Percentiles rank a stretch among this genome's conserved stretches.
phyloP scores from a whole-genome alignment of 2,329 filamentous ascomycete species.

The Pseudocercospora vitis region DNA sequence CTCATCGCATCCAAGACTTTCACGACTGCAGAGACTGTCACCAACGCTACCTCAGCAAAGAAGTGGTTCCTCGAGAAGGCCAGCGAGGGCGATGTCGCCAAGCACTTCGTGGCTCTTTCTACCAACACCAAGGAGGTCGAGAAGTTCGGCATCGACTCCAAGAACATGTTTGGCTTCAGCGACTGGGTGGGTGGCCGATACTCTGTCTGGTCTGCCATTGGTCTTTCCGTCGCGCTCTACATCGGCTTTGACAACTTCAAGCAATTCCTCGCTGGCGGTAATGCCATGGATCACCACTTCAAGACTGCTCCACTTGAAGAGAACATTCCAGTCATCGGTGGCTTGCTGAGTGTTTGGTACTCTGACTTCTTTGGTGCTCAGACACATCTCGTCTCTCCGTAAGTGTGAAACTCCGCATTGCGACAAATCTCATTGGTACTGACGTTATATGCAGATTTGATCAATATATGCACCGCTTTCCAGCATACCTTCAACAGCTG shows the following conservation, averaged over 20 bases:
- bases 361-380: slow-evolving; percentile 98
- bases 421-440: slow-evolving; percentile 17
- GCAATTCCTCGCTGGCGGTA: slow-evolving; percentile 88
- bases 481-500: slow-evolving; percentile 96
- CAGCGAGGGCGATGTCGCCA: slow-evolving; percentile 75
- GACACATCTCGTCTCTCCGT: slow-evolving; percentile 95
- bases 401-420: slow-evolving; percentile 46
- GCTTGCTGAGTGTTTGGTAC: slow-evolving; percentile 96
- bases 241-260: slow-evolving; percentile 98
- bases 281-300: slow-evolving; percentile 99
- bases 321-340: slow-evolving; percentile 91
- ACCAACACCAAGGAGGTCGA: slow-evolving; percentile 94
- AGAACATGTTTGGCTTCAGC: slow-evolving; percentile 99
- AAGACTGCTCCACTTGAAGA: slow-evolving; percentile 82
- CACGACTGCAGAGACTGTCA: slow-evolving; percentile 94
- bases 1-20: slow-evolving; percentile 98
- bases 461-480: slow-evolving; percentile 98
- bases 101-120: slow-evolving; percentile 97
- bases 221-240: slow-evolving; percentile 89
- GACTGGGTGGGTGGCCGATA: slow-evolving; percentile 98
- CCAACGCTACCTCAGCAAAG: slow-evolving; percentile 97
- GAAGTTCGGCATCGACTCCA: slow-evolving; percentile 97
- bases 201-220: slow-evolving; percentile 98
- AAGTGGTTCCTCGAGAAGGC: slow-evolving; percentile 87
- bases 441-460: slow-evolving; percentile 66